A percentile compares a stretch with the other conserved stretches of the same genome.
Evolutionary conservation across 2,329 filamentous ascomycete species (phyloP).

Genomic region (Xylariaceae sp.): DNA sequence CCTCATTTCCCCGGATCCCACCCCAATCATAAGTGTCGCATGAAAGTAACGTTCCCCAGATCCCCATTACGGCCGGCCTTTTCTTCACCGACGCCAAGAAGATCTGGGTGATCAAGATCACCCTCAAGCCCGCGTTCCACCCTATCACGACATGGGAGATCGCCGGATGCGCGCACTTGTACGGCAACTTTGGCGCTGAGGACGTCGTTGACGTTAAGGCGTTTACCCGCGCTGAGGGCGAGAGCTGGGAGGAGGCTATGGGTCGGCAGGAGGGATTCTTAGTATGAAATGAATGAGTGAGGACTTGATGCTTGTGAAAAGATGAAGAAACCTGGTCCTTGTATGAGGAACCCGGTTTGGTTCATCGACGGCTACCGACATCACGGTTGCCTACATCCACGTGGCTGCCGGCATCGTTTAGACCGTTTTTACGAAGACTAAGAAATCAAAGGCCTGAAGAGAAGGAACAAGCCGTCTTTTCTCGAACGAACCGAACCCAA

Average conservation of each 20-base stretch:
- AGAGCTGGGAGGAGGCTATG: conserved; percentile 46
- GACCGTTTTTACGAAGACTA: too few relatives aligned
- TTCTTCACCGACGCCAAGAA: conserved; percentile 27
- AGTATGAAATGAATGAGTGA: conserved; percentile 4
- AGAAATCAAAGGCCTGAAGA: too few relatives aligned
- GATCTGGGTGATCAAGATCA: conserved; percentile 42
- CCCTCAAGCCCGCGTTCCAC: conserved; percentile 40
- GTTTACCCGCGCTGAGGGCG: conserved; percentile 41
- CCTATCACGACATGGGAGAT: conserved; percentile 50
- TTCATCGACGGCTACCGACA: too few relatives aligned
- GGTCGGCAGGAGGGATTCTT: conserved; percentile 38
- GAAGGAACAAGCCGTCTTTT: background rate
- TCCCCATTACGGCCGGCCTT: conserved; percentile 29
- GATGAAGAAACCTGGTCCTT: too few relatives aligned
- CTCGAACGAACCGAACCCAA: background rate
- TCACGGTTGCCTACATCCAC: too few relatives aligned
- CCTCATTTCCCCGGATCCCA: background rate
- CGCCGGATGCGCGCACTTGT: conserved; percentile 51
- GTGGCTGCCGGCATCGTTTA: too few relatives aligned
- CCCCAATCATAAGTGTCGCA: background rate
- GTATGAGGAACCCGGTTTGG: too few relatives aligned
- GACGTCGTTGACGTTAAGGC: conserved; percentile 45
- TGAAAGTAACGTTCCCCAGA: conserved; percentile 17
- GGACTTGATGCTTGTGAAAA: too few relatives aligned
- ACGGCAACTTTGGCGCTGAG: conserved; percentile 50